Evolutionary conservation across 257 asterid species (phyloP).

Genomic region (Forsythia suspensa): DNA sequence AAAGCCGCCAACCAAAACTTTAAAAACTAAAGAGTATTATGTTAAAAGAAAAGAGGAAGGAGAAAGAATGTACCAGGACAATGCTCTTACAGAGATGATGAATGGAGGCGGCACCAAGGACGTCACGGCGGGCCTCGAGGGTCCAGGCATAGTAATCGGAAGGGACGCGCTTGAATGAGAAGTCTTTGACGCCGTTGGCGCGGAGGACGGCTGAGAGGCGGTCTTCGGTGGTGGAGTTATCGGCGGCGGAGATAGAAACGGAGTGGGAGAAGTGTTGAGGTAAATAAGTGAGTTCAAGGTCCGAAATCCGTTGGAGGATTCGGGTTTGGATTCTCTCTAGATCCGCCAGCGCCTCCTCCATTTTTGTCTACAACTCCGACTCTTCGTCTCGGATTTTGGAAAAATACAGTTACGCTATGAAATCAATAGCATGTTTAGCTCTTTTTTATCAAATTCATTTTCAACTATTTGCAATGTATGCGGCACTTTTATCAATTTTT

Average conservation of each 20-base stretch:
- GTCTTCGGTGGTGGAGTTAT: conserved; percentile 55
- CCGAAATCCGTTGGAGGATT: conserved; percentile 62
- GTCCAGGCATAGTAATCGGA: conserved; percentile 77
- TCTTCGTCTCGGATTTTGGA: not conserved
- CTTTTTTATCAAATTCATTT: too few species aligned
- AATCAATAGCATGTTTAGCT: too few species aligned
- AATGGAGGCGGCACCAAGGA: conserved; percentile 76
- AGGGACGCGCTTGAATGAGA: conserved; percentile 78
- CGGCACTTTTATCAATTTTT: too few species aligned
- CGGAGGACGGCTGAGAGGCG: conserved; percentile 75
- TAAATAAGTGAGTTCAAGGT: conserved; percentile 50
- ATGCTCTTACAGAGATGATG: conserved; percentile 99
- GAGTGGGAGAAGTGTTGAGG: conserved; percentile 36
- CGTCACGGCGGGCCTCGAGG: conserved; percentile 76
- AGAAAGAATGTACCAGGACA: conserved; percentile 62
- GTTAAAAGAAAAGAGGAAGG: not conserved
- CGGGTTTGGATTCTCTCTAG: conserved; percentile 61
- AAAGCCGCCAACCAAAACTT: not conserved
- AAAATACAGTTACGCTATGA: too few species aligned
- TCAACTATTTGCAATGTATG: too few species aligned
- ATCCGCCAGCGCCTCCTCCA: conserved; percentile 50
- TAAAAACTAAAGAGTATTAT: not conserved
- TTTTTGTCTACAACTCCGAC: not conserved
- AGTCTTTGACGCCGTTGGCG: conserved; percentile 55
- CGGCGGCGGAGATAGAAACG: conserved; percentile 26